phyloP scores from a whole-genome alignment of 2,329 filamentous ascomycete species.

The Aspergillus caelatus region DNA sequence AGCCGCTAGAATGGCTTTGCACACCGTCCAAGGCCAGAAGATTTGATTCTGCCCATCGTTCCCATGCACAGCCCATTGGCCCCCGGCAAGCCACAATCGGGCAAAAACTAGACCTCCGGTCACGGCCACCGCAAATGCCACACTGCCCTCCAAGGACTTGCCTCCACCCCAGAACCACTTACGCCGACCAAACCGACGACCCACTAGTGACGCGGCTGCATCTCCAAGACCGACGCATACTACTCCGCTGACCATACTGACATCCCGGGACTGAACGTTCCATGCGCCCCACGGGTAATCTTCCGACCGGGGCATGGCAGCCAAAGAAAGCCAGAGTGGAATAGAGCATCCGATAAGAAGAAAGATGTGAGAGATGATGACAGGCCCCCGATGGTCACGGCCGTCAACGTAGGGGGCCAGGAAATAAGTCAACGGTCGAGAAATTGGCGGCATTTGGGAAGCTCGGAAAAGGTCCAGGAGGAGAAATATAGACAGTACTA shows the following conservation, averaged over 20 bases:
- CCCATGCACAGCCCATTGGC: constrained; percentile 63
- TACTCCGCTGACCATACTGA: constrained; percentile 89
- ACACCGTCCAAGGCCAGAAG: constrained; percentile 38
- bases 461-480: constrained; percentile 87
- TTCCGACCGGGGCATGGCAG: constrained; percentile 64
- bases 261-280: constrained; percentile 73
- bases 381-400: constrained; percentile 85
- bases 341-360: constrained; percentile 93
- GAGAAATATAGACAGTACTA: constrained; percentile 82
- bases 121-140: constrained; percentile 82
- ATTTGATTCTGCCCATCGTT: constrained; percentile 18
- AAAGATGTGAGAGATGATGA: constrained; percentile 96
- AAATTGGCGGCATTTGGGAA: constrained; percentile 86
- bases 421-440: constrained; percentile 81
- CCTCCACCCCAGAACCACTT: constrained; percentile 98
- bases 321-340: constrained; percentile 86
- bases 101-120: constrained; percentile 71
- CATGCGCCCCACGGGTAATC: constrained; percentile 66
- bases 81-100: constrained; percentile 73
- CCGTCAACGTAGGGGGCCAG: constrained; percentile 94
- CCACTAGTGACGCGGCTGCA: constrained; percentile 87
- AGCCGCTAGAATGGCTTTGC: constrained; percentile 72
- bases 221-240: constrained; percentile 95
- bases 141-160: constrained; percentile 85
- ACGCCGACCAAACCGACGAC: constrained; percentile 77